These are phyloP conservation scores for Hyphopichia pseudoburtonii DNA, from an alignment of 1,139 yeast genomes.

Conservation along the genomic window DNA sequence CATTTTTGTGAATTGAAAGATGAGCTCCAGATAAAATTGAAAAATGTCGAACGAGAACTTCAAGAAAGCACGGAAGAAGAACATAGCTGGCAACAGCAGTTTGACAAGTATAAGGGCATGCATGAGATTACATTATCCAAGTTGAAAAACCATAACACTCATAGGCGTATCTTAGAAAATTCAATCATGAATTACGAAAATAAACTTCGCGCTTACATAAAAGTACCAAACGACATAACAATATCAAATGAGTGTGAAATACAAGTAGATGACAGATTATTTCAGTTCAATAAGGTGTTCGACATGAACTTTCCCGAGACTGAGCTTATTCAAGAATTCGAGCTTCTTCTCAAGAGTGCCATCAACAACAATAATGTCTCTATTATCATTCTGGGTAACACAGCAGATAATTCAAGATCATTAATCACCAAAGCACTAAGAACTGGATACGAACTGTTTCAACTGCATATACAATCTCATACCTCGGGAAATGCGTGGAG, in stretches of 20 bases:
- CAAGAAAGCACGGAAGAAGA: constrained; percentile 8
- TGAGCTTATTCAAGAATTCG: constrained; percentile 21
- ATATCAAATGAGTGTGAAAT: constrained; percentile 11
- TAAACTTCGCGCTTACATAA: constrained; percentile 32
- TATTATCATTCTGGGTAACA: constrained; percentile 17
- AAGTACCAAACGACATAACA: constrained; percentile 10
- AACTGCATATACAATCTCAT: constrained; percentile 2
- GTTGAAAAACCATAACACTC: constrained; percentile 21
- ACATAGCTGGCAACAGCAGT: constrained; percentile 11
- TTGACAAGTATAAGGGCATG: constrained; percentile 6
- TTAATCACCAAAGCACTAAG: constrained; percentile 10
- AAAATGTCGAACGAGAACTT: constrained; percentile 8
- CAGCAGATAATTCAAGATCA: constrained; percentile 3
- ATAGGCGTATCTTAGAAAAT: constrained; percentile 48
- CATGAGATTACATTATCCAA: constrained; percentile 15
- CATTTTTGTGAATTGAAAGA: constrained; percentile 11
- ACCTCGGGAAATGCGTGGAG: no score
- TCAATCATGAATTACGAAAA: constrained; percentile 51
- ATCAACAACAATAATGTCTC: constrained; percentile 20
- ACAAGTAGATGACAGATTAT: constrained; percentile 4
- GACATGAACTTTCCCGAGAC: constrained; percentile 6
- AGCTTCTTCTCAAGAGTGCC: constrained; percentile 17
- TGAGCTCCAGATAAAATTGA: constrained; percentile 3
- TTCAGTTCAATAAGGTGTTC: constrained; percentile 22
- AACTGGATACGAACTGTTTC: constrained; percentile 12